Evolutionary conservation across 805 yeast genomes (phyloP).

Genomic region (Candida khao-thaluensis): DNA sequence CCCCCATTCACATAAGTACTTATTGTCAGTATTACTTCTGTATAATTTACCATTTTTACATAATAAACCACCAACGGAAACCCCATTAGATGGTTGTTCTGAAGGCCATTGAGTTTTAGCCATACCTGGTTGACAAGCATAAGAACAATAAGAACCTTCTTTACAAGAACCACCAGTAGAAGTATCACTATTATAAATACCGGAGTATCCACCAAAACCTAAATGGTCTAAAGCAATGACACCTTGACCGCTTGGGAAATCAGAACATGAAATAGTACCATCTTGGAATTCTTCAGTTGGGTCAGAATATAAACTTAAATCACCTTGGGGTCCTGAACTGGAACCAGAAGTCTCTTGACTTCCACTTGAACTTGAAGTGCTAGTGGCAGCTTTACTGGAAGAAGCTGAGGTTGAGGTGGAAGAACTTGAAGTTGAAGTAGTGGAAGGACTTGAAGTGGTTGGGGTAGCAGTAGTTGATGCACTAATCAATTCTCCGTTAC

Average conservation of each 20-base stretch:
- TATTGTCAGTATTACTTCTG: conserved; percentile 51
- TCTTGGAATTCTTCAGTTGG: conserved; percentile 61
- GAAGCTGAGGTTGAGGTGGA: conserved; percentile 9
- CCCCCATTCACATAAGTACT: conserved; percentile 68
- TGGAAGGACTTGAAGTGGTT: conserved; percentile 19
- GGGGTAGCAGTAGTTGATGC: conserved; percentile 20
- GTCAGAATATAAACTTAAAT: conserved; percentile 45
- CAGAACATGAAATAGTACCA: conserved; percentile 66
- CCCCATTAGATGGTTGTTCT: conserved; percentile 63
- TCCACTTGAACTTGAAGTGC: not conserved
- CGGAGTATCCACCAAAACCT: conserved; percentile 45
- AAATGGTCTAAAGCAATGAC: conserved; percentile 50
- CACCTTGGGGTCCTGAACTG: conserved; percentile 45
- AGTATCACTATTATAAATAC: conserved; percentile 49
- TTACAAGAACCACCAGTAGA: conserved; percentile 45
- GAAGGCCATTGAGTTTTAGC: conserved; percentile 80
- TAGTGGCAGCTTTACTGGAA: not conserved
- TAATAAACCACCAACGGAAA: conserved; percentile 68
- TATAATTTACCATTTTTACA: conserved; percentile 64
- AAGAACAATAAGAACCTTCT: conserved; percentile 72
- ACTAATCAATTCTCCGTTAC: conserved; percentile 38
- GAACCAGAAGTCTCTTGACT: conserved; percentile 12
- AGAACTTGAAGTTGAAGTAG: conserved; percentile 16
- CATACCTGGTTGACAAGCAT: conserved; percentile 79
- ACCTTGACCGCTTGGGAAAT: conserved; percentile 76